Evolutionary conservation across 106 monocot species (phyloP).

Genomic region (Acorus gramineus): DNA sequence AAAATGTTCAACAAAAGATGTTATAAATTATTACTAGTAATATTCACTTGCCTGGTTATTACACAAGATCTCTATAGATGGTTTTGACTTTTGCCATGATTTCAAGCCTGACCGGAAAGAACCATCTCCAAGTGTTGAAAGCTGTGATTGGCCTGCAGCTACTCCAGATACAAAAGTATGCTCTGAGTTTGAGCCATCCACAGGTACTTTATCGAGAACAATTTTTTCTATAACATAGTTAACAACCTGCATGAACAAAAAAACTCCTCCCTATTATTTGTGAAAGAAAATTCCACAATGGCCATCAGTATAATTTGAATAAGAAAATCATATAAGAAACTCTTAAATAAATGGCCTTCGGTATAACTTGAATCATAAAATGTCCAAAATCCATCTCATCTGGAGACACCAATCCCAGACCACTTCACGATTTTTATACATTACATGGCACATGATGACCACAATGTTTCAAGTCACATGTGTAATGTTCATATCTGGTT

Average conservation of each 20-base stretch:
- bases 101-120: slow-evolving; percentile 36
- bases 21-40: too few species aligned
- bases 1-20: too few species aligned
- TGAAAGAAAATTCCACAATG: background rate
- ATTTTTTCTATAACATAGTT: slow-evolving; percentile 61
- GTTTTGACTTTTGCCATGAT: slow-evolving; percentile 46
- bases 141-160: slow-evolving; percentile 25
- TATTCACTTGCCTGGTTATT: slow-evolving; percentile 52
- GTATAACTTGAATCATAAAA: too few species aligned
- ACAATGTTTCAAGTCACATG: too few species aligned
- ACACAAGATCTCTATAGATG: slow-evolving; percentile 59
- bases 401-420: too few species aligned
- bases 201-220: slow-evolving; percentile 40
- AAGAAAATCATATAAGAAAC: too few species aligned
- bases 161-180: slow-evolving; percentile 17
- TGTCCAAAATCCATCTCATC: too few species aligned
- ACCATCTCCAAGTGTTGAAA: slow-evolving; percentile 23
- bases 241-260: slow-evolving; percentile 28
- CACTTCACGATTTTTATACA: too few species aligned
- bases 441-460: too few species aligned
- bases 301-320: too few species aligned
- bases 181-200: slow-evolving; percentile 32
- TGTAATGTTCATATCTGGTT: too few species aligned
- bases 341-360: too few species aligned
- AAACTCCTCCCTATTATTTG: background rate